Percentiles rank a stretch among this genome's conserved stretches.
phyloP scores from a whole-genome alignment of 2,329 filamentous ascomycete species.

The Pseudovirgaria hyperparasitica region DNA sequence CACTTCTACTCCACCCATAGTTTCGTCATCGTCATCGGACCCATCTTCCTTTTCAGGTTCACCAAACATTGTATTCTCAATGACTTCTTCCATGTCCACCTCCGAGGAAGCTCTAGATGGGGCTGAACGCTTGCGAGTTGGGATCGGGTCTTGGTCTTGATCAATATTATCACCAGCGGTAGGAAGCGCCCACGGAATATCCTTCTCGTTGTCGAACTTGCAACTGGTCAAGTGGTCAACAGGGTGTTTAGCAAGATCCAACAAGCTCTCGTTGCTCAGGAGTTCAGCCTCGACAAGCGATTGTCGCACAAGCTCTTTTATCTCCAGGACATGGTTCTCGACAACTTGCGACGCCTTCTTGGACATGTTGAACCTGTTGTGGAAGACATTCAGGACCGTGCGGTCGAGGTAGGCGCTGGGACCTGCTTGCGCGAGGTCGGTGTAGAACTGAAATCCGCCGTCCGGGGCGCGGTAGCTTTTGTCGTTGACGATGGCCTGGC shows the following conservation, averaged over 20 bases:
- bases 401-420: constrained; percentile 32
- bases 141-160: too few relatives aligned
- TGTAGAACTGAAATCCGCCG: constrained; percentile 35
- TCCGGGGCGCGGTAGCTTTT: constrained; percentile 27
- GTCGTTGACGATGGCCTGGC: constrained; percentile 25
- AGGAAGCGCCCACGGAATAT: constrained; percentile 34
- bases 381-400: constrained; percentile 24
- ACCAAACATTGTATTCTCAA: too few relatives aligned
- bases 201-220: constrained; percentile 22
- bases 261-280: constrained; percentile 25
- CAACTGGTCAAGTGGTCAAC: constrained; percentile 34
- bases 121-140: not conserved
- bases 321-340: constrained; percentile 25
- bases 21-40: constrained; percentile 4
- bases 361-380: constrained; percentile 30
- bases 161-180: too few relatives aligned
- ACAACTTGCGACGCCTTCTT: constrained; percentile 29
- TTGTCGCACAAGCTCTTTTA: constrained; percentile 30
- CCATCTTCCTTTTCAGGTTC: constrained; percentile 4
- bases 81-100: not conserved
- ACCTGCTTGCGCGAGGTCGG: constrained; percentile 25
- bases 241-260: constrained; percentile 23
- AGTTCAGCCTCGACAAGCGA: constrained; percentile 24
- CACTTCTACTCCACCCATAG: too few relatives aligned
- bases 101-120: not conserved